Evolutionary conservation across 2,329 filamentous ascomycete species (phyloP).

Genomic region (Diaporthe aspalathi): DNA sequence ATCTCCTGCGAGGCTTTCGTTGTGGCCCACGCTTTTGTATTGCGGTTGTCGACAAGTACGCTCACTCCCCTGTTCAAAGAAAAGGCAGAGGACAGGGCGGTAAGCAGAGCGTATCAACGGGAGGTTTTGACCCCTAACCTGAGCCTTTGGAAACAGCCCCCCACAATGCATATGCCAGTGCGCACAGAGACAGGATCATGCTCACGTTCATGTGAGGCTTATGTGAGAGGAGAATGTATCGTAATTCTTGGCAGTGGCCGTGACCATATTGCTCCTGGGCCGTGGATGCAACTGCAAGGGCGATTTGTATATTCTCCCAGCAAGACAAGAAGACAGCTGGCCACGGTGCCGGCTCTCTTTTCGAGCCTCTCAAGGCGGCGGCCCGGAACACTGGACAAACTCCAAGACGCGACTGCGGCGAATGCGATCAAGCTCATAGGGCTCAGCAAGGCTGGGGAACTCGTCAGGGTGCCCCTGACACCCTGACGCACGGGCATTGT

Average conservation of each 20-base stretch:
- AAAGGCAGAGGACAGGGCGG: neutral
- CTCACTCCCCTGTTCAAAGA: neutral
- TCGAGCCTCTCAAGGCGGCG: neutral
- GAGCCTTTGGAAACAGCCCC: neutral
- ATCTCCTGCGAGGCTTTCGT: neutral
- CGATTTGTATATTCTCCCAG: neutral
- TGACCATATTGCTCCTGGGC: neutral
- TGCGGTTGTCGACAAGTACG: neutral
- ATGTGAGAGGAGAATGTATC: neutral
- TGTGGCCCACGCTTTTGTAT: neutral
- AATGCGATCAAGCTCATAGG: conserved; percentile 19
- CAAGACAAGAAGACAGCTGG: neutral
- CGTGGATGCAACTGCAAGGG: neutral
- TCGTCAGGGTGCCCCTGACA: neutral
- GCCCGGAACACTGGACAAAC: neutral
- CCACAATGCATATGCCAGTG: neutral
- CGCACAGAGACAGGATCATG: neutral
- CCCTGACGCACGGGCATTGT: conserved; percentile 3
- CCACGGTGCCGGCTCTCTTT: neutral
- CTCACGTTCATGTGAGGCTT: conserved; percentile 13
- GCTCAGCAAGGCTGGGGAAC: neutral
- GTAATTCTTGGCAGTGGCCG: conserved; percentile 10
- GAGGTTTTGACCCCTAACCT: neutral
- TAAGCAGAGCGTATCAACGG: no score
- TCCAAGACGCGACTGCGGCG: neutral